Evolutionary conservation across 352 stramenopile species (phyloP), one percentile per base, ranked within the genome.

Genomic region (Phytophthora foliorum): DNA sequence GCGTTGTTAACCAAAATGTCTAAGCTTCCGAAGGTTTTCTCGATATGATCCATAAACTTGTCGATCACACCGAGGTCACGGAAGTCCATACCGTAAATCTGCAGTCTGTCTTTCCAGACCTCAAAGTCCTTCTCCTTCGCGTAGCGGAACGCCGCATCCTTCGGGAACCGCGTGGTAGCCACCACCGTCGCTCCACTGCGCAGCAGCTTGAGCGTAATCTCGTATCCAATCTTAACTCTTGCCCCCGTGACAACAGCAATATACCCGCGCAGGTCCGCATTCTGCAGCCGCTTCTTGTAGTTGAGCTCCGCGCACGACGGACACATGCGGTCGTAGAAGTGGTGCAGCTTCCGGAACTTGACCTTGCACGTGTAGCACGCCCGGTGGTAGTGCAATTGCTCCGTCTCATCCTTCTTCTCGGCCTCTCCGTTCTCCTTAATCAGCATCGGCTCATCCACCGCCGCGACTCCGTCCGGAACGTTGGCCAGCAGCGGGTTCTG

Each of bases 1-100:
- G 97, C 97, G 76, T 99, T 99, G 78, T 99, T 98, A 63, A 99
- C 92, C 34, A 99, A 71, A 29, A 99, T 94, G 76, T 99, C 95
- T 34, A 98, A 76, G 10, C 88, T 81, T 16, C 78, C 76, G 48
- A 90, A 84, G 9, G 72, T 85, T 22, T 63, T 42, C 22, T 84
- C 72, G 6, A 99, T 73, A 75, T 96, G 94, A 44, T 94, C 80
- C 76, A 96, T 97, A 64, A 99, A 98, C 55, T 83, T 85, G 75
- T 99, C 96, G 38, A 98, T 80, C 32, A 94, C 92, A 4, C 88
- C 92, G 9, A 99, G 78, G 74, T 98, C 94, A 39, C 95, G 84
- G 56, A 99, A 95, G 78, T 99, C 95, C 68, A 98, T 88, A 51
- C 95, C 97, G 72, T 98, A 98, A 36, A 99, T 81, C 42, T 97